Conservation (phyloP, 257 asterid species). For the Schizonepeta tenuifolia region DNA sequence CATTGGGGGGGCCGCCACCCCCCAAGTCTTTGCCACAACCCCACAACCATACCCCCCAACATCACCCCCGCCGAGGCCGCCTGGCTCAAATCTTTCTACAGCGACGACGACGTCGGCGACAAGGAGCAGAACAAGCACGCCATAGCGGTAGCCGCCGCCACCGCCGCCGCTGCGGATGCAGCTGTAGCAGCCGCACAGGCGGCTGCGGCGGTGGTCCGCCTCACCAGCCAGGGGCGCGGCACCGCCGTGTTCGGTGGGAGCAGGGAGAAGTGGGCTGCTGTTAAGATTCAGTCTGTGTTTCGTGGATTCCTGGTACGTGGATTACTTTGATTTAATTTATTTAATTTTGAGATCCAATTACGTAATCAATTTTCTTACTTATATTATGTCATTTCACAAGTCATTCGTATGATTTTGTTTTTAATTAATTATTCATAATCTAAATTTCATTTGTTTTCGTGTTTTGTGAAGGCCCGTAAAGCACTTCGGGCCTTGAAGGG, state of each 20-base stretch:
- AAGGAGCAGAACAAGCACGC: slow-evolving; percentile 84
- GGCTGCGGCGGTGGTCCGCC: slow-evolving; percentile 73
- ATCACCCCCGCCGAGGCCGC: slow-evolving; percentile 84
- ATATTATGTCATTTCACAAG: slow-evolving; percentile 17
- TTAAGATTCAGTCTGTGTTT: slow-evolving; percentile 64
- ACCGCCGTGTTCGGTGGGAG: too few relatives aligned
- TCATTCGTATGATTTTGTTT: neutral
- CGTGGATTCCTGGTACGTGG: slow-evolving; percentile 66
- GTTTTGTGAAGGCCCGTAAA: slow-evolving; percentile 65
- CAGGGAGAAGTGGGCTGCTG: slow-evolving; percentile 65
- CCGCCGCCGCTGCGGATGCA: slow-evolving; percentile 87
- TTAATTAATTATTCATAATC: neutral
- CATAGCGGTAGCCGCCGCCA: slow-evolving; percentile 90
- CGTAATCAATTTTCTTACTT: neutral
- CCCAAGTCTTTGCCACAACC: slow-evolving; percentile 48
- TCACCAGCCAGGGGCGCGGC: slow-evolving; percentile 68
- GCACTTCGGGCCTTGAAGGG: slow-evolving; percentile 85
- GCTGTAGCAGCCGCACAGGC: slow-evolving; percentile 89
- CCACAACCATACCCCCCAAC: slow-evolving; percentile 67
- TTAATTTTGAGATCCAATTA: too few relatives aligned
- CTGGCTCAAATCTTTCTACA: slow-evolving; percentile 68
- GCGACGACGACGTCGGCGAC: slow-evolving; percentile 32
- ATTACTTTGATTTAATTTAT: too few relatives aligned
- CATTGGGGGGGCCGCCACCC: slow-evolving; percentile 25
- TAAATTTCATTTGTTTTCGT: neutral